Conservation (phyloP, 805 yeast species). For the Kodamaea neixiangensis region DNA sequence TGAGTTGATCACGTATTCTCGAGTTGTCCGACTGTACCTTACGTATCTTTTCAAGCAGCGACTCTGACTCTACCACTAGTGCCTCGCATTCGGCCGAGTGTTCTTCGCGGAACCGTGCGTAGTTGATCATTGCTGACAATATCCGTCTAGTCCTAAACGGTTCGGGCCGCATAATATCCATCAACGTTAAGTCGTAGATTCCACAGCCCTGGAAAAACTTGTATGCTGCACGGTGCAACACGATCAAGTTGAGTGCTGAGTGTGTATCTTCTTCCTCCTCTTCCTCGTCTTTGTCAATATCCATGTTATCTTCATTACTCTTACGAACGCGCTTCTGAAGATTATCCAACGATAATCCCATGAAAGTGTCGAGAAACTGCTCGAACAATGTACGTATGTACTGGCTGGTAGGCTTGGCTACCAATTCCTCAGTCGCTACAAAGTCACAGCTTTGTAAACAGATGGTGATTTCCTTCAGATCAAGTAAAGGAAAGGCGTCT, state of each 20-base stretch:
- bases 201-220: conserved; percentile 73
- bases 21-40: conserved; percentile 26
- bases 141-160: conserved; percentile 60
- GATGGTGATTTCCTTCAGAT: conserved; percentile 55
- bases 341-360: conserved; percentile 47
- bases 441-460: conserved; percentile 66
- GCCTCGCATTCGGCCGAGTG: conserved; percentile 69
- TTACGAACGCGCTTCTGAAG: conserved; percentile 23
- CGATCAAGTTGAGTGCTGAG: conserved; percentile 49
- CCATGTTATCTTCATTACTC: neutral
- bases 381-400: conserved; percentile 57
- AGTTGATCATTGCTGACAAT: conserved; percentile 81
- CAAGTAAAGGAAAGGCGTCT: conserved; percentile 65
- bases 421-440: conserved; percentile 58
- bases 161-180: conserved; percentile 81
- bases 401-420: conserved; percentile 57
- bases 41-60: conserved; percentile 42
- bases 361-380: conserved; percentile 61
- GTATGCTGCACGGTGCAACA: conserved; percentile 59
- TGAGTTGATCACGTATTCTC: conserved; percentile 11
- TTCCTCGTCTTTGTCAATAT: conserved; percentile 12
- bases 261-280: conserved; percentile 33
- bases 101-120: conserved; percentile 80
- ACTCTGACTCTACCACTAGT: conserved; percentile 55
- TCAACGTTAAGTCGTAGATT: conserved; percentile 69